These are phyloP conservation scores for Acacia crassicarpa DNA, from an alignment of 306 rosid genomes.

Conservation along the genomic window DNA sequence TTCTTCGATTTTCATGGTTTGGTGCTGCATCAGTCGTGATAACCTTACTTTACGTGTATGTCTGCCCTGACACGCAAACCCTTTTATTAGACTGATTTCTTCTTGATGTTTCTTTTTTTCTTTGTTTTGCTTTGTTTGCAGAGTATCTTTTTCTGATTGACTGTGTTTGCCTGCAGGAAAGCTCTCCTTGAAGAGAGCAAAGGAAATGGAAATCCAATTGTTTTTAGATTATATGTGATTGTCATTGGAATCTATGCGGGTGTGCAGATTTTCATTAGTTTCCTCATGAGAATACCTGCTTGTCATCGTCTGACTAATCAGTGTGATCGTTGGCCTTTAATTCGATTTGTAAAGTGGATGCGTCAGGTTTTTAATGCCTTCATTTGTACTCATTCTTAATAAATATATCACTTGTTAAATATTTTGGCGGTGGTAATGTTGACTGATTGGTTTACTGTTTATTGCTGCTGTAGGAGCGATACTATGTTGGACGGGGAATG, in stretches of 20 bases:
- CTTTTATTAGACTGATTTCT: not conserved
- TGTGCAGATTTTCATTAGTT: slow-evolving; percentile 76
- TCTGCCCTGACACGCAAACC: slow-evolving; percentile 12
- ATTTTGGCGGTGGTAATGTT: slow-evolving; percentile 23
- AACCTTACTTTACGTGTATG: slow-evolving; percentile 81
- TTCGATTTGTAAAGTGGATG: slow-evolving; percentile 91
- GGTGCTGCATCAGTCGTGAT: slow-evolving; percentile 68
- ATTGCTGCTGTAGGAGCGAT: slow-evolving; percentile 63
- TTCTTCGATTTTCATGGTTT: slow-evolving; percentile 89
- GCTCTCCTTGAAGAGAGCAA: slow-evolving; percentile 81
- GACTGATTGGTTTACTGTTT: slow-evolving; percentile 21
- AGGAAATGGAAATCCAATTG: slow-evolving; percentile 42
- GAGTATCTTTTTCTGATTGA: slow-evolving; percentile 21
- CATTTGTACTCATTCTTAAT: slow-evolving; percentile 21
- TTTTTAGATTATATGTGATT: slow-evolving; percentile 64
- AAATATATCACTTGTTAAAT: slow-evolving; percentile 15
- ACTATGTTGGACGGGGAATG: slow-evolving; percentile 97
- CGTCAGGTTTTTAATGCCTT: slow-evolving; percentile 71
- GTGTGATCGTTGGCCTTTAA: slow-evolving; percentile 83
- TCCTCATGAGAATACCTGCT: slow-evolving; percentile 88
- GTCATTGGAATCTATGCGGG: slow-evolving; percentile 83
- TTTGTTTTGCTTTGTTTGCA: not conserved
- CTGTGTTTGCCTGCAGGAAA: slow-evolving; percentile 56
- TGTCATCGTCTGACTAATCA: slow-evolving; percentile 76
- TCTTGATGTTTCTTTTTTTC: not conserved